Conservation (phyloP, 2,329 filamentous ascomycete genomes). For the Claviceps arundinis region DNA sequence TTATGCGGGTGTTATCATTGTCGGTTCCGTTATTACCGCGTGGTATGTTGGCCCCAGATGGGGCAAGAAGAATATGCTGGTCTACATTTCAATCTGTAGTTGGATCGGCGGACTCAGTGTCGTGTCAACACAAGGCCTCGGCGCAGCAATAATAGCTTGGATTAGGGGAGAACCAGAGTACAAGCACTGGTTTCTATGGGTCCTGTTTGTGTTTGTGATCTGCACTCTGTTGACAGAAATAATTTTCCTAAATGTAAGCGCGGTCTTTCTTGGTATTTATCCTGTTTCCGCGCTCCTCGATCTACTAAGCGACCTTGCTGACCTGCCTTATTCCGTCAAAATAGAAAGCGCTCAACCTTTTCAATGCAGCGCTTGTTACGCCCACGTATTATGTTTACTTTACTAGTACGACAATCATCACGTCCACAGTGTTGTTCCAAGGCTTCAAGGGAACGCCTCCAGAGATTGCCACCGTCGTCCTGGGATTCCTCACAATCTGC, state of each 20-base stretch:
- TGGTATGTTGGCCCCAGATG: constrained; percentile 76
- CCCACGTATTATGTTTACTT: constrained; percentile 99
- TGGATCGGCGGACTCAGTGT: constrained; percentile 89
- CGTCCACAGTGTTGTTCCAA: constrained; percentile 80
- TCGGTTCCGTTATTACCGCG: constrained; percentile 59
- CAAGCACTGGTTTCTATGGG: constrained; percentile 94
- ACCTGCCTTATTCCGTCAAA: background rate
- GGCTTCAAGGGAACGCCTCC: constrained; percentile 80
- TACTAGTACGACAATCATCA: constrained; percentile 88
- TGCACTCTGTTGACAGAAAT: constrained; percentile 86
- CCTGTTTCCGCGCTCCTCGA: background rate
- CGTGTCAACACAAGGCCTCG: constrained; percentile 85
- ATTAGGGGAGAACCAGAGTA: constrained; percentile 73
- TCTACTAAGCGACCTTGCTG: background rate
- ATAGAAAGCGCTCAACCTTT: constrained; percentile 95
- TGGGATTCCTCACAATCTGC: constrained; percentile 91
- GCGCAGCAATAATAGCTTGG: constrained; percentile 81
- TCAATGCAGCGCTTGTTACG: constrained; percentile 92
- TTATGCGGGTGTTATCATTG: constrained; percentile 71
- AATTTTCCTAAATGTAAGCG: constrained; percentile 79
- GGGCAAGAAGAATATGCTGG: constrained; percentile 94
- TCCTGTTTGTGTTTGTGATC: constrained; percentile 82
- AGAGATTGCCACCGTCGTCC: constrained; percentile 76
- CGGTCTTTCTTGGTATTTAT: background rate
- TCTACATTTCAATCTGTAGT: constrained; percentile 94